Evolutionary conservation across 805 yeast genomes (phyloP).

Genomic region (Nakazawaea laoshanensis): DNA sequence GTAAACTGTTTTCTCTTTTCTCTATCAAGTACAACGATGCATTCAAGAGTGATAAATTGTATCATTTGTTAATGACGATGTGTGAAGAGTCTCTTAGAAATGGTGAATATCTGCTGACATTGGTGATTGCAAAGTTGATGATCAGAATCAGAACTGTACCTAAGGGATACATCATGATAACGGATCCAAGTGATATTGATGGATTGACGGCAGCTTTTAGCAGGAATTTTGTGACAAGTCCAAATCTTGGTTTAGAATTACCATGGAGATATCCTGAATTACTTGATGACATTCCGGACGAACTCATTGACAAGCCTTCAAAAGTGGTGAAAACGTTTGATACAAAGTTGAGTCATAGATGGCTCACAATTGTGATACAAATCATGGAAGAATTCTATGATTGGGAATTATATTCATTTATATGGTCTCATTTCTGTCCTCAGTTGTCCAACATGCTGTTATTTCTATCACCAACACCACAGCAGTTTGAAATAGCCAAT

Average conservation of each 20-base stretch:
- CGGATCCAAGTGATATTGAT: slow-evolving; percentile 52
- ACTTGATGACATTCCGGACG: slow-evolving; percentile 37
- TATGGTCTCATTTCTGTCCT: slow-evolving; percentile 61
- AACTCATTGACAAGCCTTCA: slow-evolving; percentile 32
- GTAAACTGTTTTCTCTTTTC: slow-evolving; percentile 8
- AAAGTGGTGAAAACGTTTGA: slow-evolving; percentile 12
- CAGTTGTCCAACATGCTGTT: slow-evolving; percentile 54
- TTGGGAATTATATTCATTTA: slow-evolving; percentile 67
- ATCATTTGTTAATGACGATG: slow-evolving; percentile 24
- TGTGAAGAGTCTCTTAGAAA: slow-evolving; percentile 26
- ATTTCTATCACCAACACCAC: slow-evolving; percentile 30
- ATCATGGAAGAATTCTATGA: slow-evolving; percentile 44
- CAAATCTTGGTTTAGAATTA: slow-evolving; percentile 17
- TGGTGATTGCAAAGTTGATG: slow-evolving; percentile 44
- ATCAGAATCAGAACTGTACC: slow-evolving; percentile 44
- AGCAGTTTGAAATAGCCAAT: slow-evolving; percentile 15
- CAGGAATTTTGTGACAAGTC: slow-evolving; percentile 29
- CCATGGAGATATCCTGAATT: slow-evolving; percentile 60
- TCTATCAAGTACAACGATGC: slow-evolving; percentile 1
- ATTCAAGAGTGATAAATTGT: slow-evolving; percentile 10
- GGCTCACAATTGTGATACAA: slow-evolving; percentile 43
- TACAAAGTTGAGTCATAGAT: slow-evolving; percentile 14
- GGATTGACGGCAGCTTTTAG: slow-evolving; percentile 55
- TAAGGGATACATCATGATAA: slow-evolving; percentile 35
- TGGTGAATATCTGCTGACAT: slow-evolving; percentile 27